Percentiles rank a stretch among this genome's conserved stretches.
Evolutionary conservation across 192 early-diverging fungal species (phyloP).

Genomic region (Allomyces macrogynus): DNA sequence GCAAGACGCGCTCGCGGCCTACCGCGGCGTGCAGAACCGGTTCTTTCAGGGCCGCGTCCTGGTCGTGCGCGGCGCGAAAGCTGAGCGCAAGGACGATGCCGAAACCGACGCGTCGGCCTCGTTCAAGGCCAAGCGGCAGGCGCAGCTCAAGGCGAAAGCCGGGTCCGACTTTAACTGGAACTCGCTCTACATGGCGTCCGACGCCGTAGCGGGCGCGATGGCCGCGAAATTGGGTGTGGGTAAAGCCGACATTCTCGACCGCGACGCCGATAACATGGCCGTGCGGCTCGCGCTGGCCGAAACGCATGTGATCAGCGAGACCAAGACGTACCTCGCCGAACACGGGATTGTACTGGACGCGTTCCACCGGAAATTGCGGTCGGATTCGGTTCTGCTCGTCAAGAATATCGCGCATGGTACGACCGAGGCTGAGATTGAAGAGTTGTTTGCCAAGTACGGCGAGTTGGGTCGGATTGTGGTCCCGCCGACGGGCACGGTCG

Average conservation of each 20-base stretch:
- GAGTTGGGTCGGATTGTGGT: conserved; percentile 70
- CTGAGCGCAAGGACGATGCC: conserved; percentile 31
- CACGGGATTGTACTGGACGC: conserved; percentile 63
- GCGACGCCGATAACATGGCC: conserved; percentile 70
- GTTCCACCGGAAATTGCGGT: conserved; percentile 58
- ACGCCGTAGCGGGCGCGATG: conserved; percentile 88
- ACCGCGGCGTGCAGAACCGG: conserved; percentile 50
- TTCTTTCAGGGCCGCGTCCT: conserved; percentile 84
- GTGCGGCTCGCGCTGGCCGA: conserved; percentile 92
- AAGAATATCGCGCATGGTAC: conserved; percentile 83
- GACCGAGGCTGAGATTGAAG: conserved; percentile 56
- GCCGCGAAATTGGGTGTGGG: conserved; percentile 72
- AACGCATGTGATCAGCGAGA: conserved; percentile 85
- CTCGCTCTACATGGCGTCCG: conserved; percentile 83
- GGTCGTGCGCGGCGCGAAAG: conserved; percentile 73
- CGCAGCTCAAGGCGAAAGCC: conserved; percentile 52
- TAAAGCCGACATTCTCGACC: conserved; percentile 80
- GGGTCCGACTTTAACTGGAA: conserved; percentile 89
- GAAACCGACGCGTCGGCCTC: conserved; percentile 30
- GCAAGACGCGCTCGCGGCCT: conserved; percentile 85
- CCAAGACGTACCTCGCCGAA: conserved; percentile 73
- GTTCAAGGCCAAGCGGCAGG: conserved; percentile 68
- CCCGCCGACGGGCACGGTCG: conserved; percentile 80
- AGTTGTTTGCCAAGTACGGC: conserved; percentile 75
- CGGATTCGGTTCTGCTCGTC: conserved; percentile 76